Evolutionary conservation across 768 basidiomycete genomes (phyloP), one percentile per base, ranked within the genome.

Genomic region (Kwoniella dendrophila): DNA sequence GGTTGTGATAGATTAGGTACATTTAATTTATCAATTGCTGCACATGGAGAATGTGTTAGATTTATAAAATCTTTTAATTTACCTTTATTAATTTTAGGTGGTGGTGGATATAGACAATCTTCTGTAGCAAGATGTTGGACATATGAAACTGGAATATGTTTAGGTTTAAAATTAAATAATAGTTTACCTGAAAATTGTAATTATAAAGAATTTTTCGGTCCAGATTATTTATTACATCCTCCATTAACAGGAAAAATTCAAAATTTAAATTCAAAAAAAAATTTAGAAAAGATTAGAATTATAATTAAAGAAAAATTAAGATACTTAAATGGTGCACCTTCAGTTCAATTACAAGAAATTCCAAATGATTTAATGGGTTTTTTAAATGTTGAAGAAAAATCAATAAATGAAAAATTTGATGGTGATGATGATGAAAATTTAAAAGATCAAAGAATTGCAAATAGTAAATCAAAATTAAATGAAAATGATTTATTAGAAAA

Each of bases 121-220:
- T 95, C 95, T 75, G 96, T 99, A 67, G 89, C 90, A 47, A 86
- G 95, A n/a, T 99, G 95, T 76, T 99, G 95, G 95, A 88, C 95
- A 33, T 95, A 99, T 82, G 95, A 99, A 79, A 99, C 96, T 0
- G 87, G 91, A 12, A 89, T 98, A 0, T 86, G 95, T 7, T 88
- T 96, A 47, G 92, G 90, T 16, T 85, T 87, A 0, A 64, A 74
- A 8, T 85, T 99, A 29, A 88, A 92, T 0, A 88, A 95, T 80
- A 87, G 89, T 62, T 86, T 99, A 8, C 95, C 95, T 0, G 81
- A 82, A 24, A 97, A 92, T 0, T 14, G 12, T 14, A 86, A 90
- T 1, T 99, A 97, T 80, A 90, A 96, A 71, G 83, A 88, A 5
- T 98, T 92, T 80, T 99, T 96, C 81, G 86, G 85, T 18, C 93